Percentiles rank a stretch among this genome's conserved stretches.
These are phyloP conservation scores for Talaromyces thailandensis DNA, from an alignment of 495 filamentous ascomycete genomes.

Conservation along the genomic window DNA sequence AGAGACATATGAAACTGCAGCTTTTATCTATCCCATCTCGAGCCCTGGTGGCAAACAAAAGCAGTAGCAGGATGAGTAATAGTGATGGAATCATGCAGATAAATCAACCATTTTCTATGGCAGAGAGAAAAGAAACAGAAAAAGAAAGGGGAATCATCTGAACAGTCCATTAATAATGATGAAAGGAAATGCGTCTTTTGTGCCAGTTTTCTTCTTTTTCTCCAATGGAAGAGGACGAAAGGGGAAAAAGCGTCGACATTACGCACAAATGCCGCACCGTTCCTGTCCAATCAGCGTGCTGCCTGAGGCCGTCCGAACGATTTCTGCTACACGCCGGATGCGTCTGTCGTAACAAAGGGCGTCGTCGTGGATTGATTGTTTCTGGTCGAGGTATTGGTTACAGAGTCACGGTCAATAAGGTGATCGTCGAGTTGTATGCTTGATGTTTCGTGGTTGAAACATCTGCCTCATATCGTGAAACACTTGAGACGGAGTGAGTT, in stretches of 20 bases:
- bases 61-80: not conserved
- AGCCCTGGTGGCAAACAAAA: slow-evolving; percentile 1
- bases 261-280: slow-evolving; percentile 36
- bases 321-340: not conserved
- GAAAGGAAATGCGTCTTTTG: not conserved
- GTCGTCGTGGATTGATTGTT: not conserved
- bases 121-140: not conserved
- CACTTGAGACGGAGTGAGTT: not conserved
- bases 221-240: slow-evolving; percentile 4
- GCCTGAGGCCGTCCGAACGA: not conserved
- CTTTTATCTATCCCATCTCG: slow-evolving; percentile 6
- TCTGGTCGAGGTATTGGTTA: not conserved
- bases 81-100: not conserved
- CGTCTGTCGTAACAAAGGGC: not conserved
- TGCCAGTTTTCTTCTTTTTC: not conserved
- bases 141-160: not conserved
- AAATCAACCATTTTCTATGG: not conserved
- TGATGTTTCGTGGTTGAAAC: not conserved
- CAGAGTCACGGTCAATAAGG: not conserved
- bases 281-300: not conserved
- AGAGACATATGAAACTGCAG: not conserved
- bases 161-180: not conserved
- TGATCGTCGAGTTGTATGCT: not conserved
- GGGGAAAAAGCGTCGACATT: slow-evolving; percentile 10
- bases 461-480: not conserved